Conservation (phyloP, 2,329 filamentous ascomycete genomes). For the Claviceps humidiphila region DNA sequence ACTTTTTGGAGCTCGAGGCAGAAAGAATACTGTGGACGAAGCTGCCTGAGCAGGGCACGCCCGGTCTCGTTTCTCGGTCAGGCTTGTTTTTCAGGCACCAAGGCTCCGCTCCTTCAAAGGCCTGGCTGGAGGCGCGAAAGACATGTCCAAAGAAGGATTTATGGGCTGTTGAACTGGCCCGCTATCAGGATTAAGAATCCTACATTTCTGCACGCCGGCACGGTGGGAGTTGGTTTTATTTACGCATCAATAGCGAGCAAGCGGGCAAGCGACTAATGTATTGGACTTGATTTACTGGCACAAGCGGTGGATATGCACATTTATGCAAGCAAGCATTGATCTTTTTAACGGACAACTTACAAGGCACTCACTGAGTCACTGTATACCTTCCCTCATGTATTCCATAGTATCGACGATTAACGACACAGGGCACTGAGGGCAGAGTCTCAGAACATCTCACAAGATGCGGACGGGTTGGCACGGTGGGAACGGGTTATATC, state of each 20-base stretch:
- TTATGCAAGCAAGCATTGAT: too few relatives aligned
- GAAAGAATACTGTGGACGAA: conserved; percentile 12
- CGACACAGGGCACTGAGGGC: too few relatives aligned
- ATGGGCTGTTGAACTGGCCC: conserved; percentile 9
- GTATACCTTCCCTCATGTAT: too few relatives aligned
- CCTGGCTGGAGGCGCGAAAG: conserved; percentile 12
- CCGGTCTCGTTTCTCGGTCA: background rate
- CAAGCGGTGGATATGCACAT: too few relatives aligned
- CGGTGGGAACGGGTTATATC: too few relatives aligned
- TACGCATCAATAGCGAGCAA: background rate
- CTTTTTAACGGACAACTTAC: too few relatives aligned
- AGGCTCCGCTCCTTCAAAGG: conserved; percentile 11
- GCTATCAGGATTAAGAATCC: background rate
- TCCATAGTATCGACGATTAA: too few relatives aligned
- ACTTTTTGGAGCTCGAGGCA: conserved; percentile 13
- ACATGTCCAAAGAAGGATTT: conserved; percentile 9
- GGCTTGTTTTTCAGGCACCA: background rate
- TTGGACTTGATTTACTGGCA: too few relatives aligned
- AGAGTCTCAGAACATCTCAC: too few relatives aligned
- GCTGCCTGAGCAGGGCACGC: conserved; percentile 10
- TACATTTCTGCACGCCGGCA: background rate
- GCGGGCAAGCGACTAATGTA: too few relatives aligned
- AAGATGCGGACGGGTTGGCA: too few relatives aligned
- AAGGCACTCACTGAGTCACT: too few relatives aligned
- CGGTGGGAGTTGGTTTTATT: background rate